Percentiles rank a stretch among this genome's conserved stretches.
These are phyloP conservation scores for Phytophthora sansomeana DNA, from an alignment of 352 stramenopile genomes.

Conservation along the genomic window DNA sequence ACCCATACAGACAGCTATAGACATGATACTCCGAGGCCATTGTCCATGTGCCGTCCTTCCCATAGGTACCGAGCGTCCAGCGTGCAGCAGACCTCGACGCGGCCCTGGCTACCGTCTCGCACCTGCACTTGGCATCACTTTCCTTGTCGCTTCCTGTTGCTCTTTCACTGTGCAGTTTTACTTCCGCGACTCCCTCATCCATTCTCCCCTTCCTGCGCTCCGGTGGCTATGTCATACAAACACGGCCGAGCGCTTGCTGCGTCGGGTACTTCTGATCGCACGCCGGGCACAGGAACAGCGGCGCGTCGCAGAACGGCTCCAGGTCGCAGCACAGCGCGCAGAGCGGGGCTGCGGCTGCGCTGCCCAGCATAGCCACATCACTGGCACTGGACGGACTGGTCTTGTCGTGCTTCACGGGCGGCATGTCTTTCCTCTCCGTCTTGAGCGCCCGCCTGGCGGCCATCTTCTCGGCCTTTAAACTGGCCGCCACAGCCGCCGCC, in stretches of 20 bases:
- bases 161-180: slow-evolving; percentile 20
- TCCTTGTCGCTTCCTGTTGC: slow-evolving; percentile 1
- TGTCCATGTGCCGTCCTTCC: slow-evolving; percentile 33
- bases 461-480: slow-evolving; percentile 25
- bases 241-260: slow-evolving; percentile 73
- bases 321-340: slow-evolving; percentile 78
- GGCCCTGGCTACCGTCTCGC: neutral
- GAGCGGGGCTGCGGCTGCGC: slow-evolving; percentile 49
- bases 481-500: slow-evolving; percentile 14
- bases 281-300: slow-evolving; percentile 77
- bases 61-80: slow-evolving; percentile 1
- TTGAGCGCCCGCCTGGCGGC: neutral
- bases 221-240: slow-evolving; percentile 54
- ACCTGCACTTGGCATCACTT: slow-evolving; percentile 14
- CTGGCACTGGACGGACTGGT: slow-evolving; percentile 74
- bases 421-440: slow-evolving; percentile 22
- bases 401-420: slow-evolving; percentile 45
- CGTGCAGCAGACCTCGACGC: slow-evolving; percentile 19
- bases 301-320: slow-evolving; percentile 46
- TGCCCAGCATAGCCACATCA: slow-evolving; percentile 58
- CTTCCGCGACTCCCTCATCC: slow-evolving; percentile 19
- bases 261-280: slow-evolving; percentile 89
- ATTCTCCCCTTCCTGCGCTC: slow-evolving; percentile 1
- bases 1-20: slow-evolving; percentile 48
- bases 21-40: slow-evolving; percentile 37